Conservation (phyloP, 106 monocot species). For the Dactylorhiza incarnata region DNA sequence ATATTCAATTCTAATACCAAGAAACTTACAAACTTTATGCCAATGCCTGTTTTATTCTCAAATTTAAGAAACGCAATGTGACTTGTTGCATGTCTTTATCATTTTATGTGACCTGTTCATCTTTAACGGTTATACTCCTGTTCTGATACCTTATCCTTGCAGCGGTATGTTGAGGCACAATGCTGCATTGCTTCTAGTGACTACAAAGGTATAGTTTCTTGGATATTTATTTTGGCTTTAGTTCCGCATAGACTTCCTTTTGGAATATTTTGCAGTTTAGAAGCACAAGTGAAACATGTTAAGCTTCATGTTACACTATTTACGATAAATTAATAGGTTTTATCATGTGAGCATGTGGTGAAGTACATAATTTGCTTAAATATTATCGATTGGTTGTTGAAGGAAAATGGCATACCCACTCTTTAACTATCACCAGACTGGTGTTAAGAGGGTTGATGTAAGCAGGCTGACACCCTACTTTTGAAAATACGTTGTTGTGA, state of each 20-base stretch:
- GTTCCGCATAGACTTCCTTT: not conserved
- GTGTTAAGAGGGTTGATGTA: not conserved
- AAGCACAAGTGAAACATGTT: not conserved
- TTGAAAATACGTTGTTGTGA: not conserved
- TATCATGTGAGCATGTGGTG: not conserved
- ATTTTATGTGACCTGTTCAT: not conserved
- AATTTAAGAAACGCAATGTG: not conserved
- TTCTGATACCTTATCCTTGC: constrained; percentile 12
- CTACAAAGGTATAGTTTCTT: constrained; percentile 59
- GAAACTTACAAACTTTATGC: not conserved
- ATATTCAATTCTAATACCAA: not conserved
- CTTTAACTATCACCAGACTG: not conserved
- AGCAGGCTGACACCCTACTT: not conserved
- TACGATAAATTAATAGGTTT: not conserved
- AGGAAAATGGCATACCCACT: not conserved
- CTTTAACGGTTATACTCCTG: not conserved
- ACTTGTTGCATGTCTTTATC: not conserved
- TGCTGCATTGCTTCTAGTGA: constrained; percentile 82
- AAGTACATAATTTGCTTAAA: not conserved
- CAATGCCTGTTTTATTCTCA: not conserved
- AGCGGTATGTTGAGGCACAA: constrained; percentile 86
- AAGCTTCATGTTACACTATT: not conserved
- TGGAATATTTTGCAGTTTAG: not conserved
- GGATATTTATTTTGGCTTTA: not conserved
- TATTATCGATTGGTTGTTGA: not conserved